Percentiles rank a stretch among this genome's conserved stretches.
Evolutionary conservation across 192 early-diverging fungal genomes (phyloP).

Genomic region (Umbelopsis ramanniana): DNA sequence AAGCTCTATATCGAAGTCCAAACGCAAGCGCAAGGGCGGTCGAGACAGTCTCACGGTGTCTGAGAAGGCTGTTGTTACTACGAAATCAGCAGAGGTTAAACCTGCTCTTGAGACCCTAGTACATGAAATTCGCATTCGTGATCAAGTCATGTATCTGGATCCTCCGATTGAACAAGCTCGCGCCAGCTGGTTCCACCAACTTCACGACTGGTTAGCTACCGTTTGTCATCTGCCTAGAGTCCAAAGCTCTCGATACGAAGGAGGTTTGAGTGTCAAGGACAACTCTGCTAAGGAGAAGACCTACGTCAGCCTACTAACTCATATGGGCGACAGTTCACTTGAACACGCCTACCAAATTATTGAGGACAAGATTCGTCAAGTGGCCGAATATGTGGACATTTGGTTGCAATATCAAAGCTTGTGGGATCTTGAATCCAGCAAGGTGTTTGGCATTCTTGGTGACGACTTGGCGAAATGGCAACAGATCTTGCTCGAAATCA

Average conservation of each 20-base stretch:
- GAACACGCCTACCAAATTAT: constrained; percentile 83
- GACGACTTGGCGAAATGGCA: constrained; percentile 93
- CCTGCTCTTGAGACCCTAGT: constrained; percentile 73
- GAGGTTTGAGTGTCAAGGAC: constrained; percentile 65
- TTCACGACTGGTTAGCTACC: constrained; percentile 92
- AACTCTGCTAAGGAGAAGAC: constrained; percentile 58
- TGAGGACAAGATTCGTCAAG: constrained; percentile 76
- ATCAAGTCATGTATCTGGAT: constrained; percentile 96
- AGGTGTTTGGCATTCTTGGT: constrained; percentile 81
- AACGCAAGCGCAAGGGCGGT: constrained; percentile 48
- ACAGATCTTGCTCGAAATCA: constrained; percentile 91
- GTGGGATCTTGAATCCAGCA: constrained; percentile 94
- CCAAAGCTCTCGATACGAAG: constrained; percentile 91
- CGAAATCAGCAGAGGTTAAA: constrained; percentile 52
- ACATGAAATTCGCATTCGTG: constrained; percentile 87
- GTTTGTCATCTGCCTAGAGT: constrained; percentile 86
- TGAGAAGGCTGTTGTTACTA: constrained; percentile 30
- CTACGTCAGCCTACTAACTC: constrained; percentile 74
- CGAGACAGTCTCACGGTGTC: constrained; percentile 43
- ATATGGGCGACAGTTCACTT: constrained; percentile 70
- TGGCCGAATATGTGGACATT: constrained; percentile 84
- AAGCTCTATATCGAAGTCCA: constrained; percentile 46
- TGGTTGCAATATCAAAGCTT: constrained; percentile 99
- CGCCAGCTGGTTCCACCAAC: constrained; percentile 82
- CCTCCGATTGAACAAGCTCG: constrained; percentile 96